phyloP scores from a whole-genome alignment of 2,329 filamentous ascomycete species.

The Colletotrichum phormii region DNA sequence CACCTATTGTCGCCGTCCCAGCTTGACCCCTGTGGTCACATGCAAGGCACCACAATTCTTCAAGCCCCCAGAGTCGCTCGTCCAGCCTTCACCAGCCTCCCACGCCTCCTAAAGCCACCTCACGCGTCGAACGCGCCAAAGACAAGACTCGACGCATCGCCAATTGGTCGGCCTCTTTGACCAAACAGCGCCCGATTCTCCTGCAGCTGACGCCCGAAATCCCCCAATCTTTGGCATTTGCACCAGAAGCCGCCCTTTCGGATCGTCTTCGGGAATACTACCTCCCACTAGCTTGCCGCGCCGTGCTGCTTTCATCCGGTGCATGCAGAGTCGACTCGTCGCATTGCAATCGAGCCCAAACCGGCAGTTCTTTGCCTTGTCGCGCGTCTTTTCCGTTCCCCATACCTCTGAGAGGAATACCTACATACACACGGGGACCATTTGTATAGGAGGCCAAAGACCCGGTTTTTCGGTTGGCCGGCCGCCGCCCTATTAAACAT shows the following conservation, averaged over 20 bases:
- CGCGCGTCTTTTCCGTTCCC: constrained; percentile 10
- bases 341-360: constrained; percentile 24
- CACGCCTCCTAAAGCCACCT: constrained; percentile 13
- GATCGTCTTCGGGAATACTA: constrained; percentile 32
- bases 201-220: constrained; percentile 25
- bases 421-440: constrained; percentile 4
- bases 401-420: constrained; percentile 17
- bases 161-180: constrained; percentile 31
- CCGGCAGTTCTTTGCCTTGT: constrained; percentile 9
- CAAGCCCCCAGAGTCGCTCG: constrained; percentile 14
- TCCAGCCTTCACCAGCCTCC: constrained; percentile 27
- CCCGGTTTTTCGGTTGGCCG: constrained; percentile 35
- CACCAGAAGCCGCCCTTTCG: constrained; percentile 14
- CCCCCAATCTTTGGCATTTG: constrained; percentile 13
- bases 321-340: constrained; percentile 30
- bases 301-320: constrained; percentile 15
- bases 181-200: constrained; percentile 25
- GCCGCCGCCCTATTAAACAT: constrained; percentile 24
- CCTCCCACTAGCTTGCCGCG: constrained; percentile 15
- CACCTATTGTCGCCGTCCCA: background rate
- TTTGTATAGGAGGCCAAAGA: constrained; percentile 18
- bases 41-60: constrained; percentile 35
- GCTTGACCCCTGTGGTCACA: constrained; percentile 33
- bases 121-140: constrained; percentile 35
- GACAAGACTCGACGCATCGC: constrained; percentile 32